These are phyloP conservation scores for Funneliformis mosseae DNA, from an alignment of 192 early-diverging fungal species.

Conservation along the genomic window DNA sequence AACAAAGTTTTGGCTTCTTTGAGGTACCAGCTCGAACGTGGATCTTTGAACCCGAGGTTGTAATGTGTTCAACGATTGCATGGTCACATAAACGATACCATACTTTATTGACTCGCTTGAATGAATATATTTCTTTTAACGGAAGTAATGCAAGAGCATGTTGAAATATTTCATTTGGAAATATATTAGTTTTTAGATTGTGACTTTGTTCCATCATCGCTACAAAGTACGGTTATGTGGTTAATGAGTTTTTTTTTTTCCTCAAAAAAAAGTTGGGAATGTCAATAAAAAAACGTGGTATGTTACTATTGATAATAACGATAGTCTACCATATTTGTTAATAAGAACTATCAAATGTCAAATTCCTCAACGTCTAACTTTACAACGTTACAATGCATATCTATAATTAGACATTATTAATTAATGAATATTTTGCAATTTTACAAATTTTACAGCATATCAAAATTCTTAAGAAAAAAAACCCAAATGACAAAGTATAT, in stretches of 20 bases:
- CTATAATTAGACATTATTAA: too few relatives aligned
- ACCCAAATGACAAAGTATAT: not conserved
- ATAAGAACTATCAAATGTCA: too few relatives aligned
- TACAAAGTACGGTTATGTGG: too few relatives aligned
- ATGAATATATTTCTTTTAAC: constrained; percentile 19
- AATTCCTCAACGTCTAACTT: not conserved
- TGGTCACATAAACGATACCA: constrained; percentile 25
- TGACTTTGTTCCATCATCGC: not conserved
- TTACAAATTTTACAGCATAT: not conserved
- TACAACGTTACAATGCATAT: not conserved
- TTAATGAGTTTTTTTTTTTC: too few relatives aligned
- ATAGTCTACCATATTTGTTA: too few relatives aligned
- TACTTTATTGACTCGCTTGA: constrained; percentile 14
- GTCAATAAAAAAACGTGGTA: too few relatives aligned
- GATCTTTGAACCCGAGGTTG: not conserved
- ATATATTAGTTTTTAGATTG: not conserved
- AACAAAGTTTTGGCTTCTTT: not conserved
- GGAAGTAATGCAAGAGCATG: constrained; percentile 12
- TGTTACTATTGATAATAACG: too few relatives aligned
- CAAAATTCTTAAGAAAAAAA: too few relatives aligned
- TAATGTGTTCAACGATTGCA: constrained; percentile 17
- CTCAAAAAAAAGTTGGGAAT: too few relatives aligned
- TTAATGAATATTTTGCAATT: too few relatives aligned
- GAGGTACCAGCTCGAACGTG: not conserved
- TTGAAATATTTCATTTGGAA: constrained; percentile 15